Evolutionary conservation across 139 green algal genomes (phyloP).

Genomic region (Chlamydomonas sphaeroides): DNA sequence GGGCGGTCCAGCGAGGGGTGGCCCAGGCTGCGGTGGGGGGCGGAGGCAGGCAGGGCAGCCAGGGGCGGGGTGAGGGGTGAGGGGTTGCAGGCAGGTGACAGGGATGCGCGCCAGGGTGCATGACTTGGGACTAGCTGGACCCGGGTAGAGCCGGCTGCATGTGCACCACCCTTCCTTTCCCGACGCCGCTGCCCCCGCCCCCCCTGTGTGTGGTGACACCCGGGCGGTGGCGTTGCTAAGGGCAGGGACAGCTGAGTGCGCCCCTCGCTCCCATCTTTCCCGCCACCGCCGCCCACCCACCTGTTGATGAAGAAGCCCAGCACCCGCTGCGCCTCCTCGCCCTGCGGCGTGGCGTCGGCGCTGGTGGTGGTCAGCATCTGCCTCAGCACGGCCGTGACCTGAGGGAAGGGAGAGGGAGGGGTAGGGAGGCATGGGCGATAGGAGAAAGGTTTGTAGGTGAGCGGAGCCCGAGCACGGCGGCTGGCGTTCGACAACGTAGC

Average conservation of each 20-base stretch:
- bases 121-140: no score
- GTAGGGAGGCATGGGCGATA: neutral
- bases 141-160: neutral
- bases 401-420: neutral
- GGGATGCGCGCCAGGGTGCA: no score
- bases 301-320: slow-evolving; percentile 73
- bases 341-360: slow-evolving; percentile 55
- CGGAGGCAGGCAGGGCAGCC: no score
- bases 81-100: neutral
- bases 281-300: neutral
- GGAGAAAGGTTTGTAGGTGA: neutral
- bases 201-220: no score
- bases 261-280: no score
- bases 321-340: slow-evolving; percentile 73
- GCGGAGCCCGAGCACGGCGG: no score
- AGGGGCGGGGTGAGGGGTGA: neutral
- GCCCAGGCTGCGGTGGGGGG: slow-evolving; percentile 51
- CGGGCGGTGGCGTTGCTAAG: no score
- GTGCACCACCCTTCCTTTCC: no score
- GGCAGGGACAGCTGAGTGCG: no score
- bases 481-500: no score
- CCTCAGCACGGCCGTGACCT: slow-evolving; percentile 29
- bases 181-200: no score
- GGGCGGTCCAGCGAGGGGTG: slow-evolving; percentile 70
- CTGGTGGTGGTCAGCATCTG: slow-evolving; percentile 34